Base-by-base conservation (phyloP, 2,329 filamentous ascomycete species). In the Claviceps fusiformis region DNA sequence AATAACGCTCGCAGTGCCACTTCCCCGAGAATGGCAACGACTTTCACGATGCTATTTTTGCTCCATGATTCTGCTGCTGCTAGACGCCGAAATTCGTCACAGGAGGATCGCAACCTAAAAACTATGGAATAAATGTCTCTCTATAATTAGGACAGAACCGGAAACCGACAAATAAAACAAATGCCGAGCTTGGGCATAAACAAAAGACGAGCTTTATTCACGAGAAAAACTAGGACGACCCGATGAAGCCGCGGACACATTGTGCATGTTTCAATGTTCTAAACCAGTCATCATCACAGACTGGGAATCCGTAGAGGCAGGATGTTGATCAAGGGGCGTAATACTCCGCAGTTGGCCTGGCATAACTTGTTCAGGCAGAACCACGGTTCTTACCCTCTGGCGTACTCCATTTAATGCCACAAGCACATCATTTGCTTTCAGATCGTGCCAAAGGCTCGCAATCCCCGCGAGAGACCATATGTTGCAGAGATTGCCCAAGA, bases 1-100 rank as follows among this genome's bases (percentile, higher is more conserved):
- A 59, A 53, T 61, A 61, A n/a, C 60, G 57, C 53, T 60, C 59
- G 24, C 55, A 55, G 9, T 19, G 59, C 59, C 19, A 61, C 44
- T n/a, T 55, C 41, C 59, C 59, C 60, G 27, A 61, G 24, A 13
- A 44, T n/a, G n/a, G 31, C 24, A 37, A 9, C 39, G 37, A 10
- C 53, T n/a, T 53, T 48, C 13, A 24, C 51, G 15, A 52, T 35
- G 51, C 51, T 41, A 17, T 37, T 27, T 37, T 11, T 52, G 15
- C 24, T 17, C 24, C 39, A 45, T 27, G 41, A n/a, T 17, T 31
- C 51, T 47, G 45, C 13, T 31, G 45, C 15, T 47, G 27, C 0
- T 27, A 47, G 27, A 33, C 31, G 31, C 31, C 31, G 31, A 8
- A 33, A 5, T 8, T 33, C 5, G 6, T 29, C 6, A 15, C 3